phyloP scores from a whole-genome alignment of 2,329 filamentous ascomycete genomes.

The Sordariomycetes sp. region DNA sequence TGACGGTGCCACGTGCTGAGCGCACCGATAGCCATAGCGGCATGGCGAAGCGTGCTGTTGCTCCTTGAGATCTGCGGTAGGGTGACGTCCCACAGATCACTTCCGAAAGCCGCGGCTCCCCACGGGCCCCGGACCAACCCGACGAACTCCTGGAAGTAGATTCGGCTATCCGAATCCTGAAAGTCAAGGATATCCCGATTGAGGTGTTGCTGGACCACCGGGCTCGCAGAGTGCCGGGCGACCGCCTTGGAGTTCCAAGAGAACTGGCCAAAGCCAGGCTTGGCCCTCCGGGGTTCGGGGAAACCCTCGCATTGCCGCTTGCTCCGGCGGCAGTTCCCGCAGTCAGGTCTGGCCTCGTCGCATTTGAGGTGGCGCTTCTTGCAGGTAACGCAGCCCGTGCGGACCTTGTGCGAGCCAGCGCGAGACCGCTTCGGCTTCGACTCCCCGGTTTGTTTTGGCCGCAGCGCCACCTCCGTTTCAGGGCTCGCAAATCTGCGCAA shows the following conservation, averaged over 20 bases:
- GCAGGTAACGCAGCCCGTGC: background rate
- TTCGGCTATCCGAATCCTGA: conserved; percentile 3
- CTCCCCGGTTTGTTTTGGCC: background rate
- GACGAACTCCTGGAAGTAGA: conserved; percentile 21
- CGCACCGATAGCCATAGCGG: conserved; percentile 20
- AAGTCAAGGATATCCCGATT: conserved; percentile 10
- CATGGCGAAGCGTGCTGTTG: conserved; percentile 16
- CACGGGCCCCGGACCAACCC: conserved; percentile 15
- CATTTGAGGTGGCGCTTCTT: background rate
- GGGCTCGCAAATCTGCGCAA: background rate
- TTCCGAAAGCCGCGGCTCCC: conserved; percentile 13
- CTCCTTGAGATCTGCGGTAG: conserved; percentile 18
- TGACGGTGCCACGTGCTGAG: conserved; percentile 10
- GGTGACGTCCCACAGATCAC: conserved; percentile 16
- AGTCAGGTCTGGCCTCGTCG: background rate
- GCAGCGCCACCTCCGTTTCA: background rate
- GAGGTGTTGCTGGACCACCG: conserved; percentile 7
- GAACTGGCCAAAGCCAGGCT: conserved; percentile 7
- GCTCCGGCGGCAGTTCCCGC: conserved; percentile 8
- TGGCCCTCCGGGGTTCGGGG: conserved; percentile 7
- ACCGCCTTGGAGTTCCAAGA: conserved; percentile 13
- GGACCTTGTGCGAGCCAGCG: background rate
- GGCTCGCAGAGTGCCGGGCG: conserved; percentile 2
- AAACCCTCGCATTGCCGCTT: conserved; percentile 10
- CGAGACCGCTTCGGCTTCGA: background rate